These are phyloP conservation scores for Parastagonospora nodorum DNA, from an alignment of 2,329 filamentous ascomycete genomes.

Conservation along the genomic window DNA sequence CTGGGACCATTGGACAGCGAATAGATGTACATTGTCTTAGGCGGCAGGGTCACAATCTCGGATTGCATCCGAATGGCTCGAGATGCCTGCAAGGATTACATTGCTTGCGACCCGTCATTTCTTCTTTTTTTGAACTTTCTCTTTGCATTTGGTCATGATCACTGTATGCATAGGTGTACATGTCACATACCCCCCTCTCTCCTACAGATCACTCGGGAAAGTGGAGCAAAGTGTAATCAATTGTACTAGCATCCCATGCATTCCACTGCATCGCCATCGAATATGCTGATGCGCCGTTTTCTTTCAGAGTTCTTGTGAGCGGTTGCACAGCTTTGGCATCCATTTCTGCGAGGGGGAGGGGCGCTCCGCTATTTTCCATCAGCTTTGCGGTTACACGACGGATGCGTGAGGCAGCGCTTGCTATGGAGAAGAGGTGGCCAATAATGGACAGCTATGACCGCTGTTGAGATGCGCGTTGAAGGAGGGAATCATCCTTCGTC, in stretches of 20 bases:
- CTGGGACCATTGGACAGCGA: constrained; percentile 41
- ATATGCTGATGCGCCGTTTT: constrained; percentile 8
- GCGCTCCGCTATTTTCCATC: constrained; percentile 5
- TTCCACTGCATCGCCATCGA: constrained; percentile 32
- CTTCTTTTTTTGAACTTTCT: background rate
- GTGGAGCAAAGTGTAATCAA: background rate
- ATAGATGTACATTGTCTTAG: constrained; percentile 31
- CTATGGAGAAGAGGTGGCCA: constrained; percentile 12
- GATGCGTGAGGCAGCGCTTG: constrained; percentile 18
- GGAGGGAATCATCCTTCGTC: background rate
- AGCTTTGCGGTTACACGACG: constrained; percentile 10
- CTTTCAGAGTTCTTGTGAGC: constrained; percentile 12
- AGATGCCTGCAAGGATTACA: constrained; percentile 46
- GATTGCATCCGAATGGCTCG: constrained; percentile 34
- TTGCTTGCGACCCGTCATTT: background rate
- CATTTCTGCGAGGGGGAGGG: constrained; percentile 10
- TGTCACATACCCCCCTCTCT: too few relatives aligned
- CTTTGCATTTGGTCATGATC: background rate
- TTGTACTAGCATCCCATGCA: constrained; percentile 30
- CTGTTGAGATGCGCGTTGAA: background rate
- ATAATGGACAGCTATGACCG: background rate
- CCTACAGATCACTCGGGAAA: too few relatives aligned
- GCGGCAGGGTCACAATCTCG: constrained; percentile 39
- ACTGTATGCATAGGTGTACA: too few relatives aligned
- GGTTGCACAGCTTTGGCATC: constrained; percentile 14